phyloP scores from a whole-genome alignment of 2,329 filamentous ascomycete species.

The Diaporthe nobilis region DNA sequence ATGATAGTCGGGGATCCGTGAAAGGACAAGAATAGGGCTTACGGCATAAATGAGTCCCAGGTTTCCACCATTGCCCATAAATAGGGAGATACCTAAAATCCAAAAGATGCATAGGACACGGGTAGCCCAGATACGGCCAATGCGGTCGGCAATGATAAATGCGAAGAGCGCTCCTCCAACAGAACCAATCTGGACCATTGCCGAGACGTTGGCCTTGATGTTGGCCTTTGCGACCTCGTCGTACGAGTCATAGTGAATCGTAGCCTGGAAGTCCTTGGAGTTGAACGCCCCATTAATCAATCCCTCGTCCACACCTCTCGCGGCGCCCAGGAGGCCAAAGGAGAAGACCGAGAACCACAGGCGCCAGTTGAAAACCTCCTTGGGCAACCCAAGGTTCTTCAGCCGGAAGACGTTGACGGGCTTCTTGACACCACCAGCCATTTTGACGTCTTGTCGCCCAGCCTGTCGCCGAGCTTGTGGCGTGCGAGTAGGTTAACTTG shows the following conservation, averaged over 20 bases:
- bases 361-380: constrained; percentile 81
- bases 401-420: constrained; percentile 75
- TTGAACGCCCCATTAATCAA: constrained; percentile 81
- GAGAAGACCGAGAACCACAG: constrained; percentile 83
- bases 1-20: no score
- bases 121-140: constrained; percentile 75
- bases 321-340: constrained; percentile 82
- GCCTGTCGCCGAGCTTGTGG: constrained; percentile 30
- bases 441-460: constrained; percentile 47
- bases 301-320: constrained; percentile 85
- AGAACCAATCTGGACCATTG: constrained; percentile 86
- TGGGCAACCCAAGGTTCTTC: constrained; percentile 75
- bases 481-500: constrained; percentile 1
- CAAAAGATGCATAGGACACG: constrained; percentile 70
- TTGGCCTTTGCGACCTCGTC: constrained; percentile 69
- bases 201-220: constrained; percentile 82
- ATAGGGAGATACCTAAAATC: constrained; percentile 71
- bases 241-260: constrained; percentile 71
- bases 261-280: constrained; percentile 73
- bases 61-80: constrained; percentile 68
- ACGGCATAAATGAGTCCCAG: constrained; percentile 72
- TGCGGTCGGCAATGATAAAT: constrained; percentile 70
- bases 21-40: constrained; percentile 67
- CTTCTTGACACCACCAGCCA: constrained; percentile 68
- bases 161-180: constrained; percentile 78